Conservation (phyloP, 768 basidiomycete species). For the Coprinopsis strossmayeri region DNA sequence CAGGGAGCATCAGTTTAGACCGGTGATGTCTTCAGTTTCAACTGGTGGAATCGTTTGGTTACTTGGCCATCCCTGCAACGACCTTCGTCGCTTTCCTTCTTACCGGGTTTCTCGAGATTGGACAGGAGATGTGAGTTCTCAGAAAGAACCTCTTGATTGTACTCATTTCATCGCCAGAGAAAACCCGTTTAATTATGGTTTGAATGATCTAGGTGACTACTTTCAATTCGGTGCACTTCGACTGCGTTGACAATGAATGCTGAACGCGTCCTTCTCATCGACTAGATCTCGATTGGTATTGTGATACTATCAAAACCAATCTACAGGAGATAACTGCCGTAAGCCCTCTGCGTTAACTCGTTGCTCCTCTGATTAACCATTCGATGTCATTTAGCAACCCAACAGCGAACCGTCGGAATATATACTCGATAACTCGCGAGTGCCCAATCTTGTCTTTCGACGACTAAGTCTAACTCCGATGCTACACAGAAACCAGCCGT, state of each 20-base stretch:
- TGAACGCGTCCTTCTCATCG: too few species aligned
- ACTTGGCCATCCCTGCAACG: slow-evolving; percentile 52
- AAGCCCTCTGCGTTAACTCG: slow-evolving; percentile 17
- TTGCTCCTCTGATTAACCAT: background rate
- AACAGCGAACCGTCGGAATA: slow-evolving; percentile 41
- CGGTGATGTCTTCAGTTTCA: slow-evolving; percentile 45
- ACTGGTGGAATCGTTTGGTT: slow-evolving; percentile 36
- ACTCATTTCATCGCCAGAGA: slow-evolving; percentile 37
- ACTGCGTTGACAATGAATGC: too few species aligned
- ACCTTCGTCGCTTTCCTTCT: slow-evolving; percentile 58
- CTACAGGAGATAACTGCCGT: slow-evolving; percentile 65
- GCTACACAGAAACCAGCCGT: slow-evolving; percentile 48
- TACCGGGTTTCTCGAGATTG: slow-evolving; percentile 59
- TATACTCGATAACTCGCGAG: slow-evolving; percentile 40
- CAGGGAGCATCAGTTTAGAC: too few species aligned
- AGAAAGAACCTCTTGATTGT: too few species aligned
- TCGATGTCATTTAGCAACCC: slow-evolving; percentile 35
- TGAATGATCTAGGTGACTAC: slow-evolving; percentile 48
- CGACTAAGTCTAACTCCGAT: background rate
- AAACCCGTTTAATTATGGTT: slow-evolving; percentile 58
- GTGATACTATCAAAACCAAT: slow-evolving; percentile 54
- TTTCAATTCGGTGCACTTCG: too few species aligned
- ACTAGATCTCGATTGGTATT: slow-evolving; percentile 58
- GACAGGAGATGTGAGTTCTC: slow-evolving; percentile 10
- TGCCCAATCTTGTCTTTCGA: background rate